These are phyloP conservation scores for Fusarium foetens DNA, from an alignment of 2,329 filamentous ascomycete genomes.

Conservation along the genomic window DNA sequence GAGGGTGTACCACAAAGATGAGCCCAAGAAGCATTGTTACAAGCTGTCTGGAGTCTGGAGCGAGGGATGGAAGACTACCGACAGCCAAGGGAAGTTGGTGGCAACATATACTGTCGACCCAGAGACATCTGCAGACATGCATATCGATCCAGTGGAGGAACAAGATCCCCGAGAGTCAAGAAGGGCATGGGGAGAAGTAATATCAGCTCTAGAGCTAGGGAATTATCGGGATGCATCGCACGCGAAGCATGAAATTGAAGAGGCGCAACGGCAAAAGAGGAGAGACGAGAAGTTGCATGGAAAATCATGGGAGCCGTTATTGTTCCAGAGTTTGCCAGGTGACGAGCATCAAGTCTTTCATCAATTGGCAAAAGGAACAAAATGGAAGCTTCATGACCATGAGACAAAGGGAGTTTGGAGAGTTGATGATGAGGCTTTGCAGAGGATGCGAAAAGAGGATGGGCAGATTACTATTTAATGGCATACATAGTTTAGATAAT, in stretches of 20 bases:
- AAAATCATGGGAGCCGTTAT: conserved; percentile 28
- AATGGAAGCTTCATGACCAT: conserved; percentile 16
- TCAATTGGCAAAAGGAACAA: conserved; percentile 10
- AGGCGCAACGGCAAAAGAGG: conserved; percentile 80
- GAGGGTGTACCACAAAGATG: conserved; percentile 52
- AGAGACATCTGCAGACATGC: conserved; percentile 40
- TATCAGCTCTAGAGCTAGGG: conserved; percentile 74
- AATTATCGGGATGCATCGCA: conserved; percentile 77
- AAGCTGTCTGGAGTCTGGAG: conserved; percentile 36
- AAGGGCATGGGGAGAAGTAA: conserved; percentile 82
- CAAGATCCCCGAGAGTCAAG: conserved; percentile 86
- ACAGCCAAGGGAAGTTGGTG: conserved; percentile 49
- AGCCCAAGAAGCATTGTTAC: conserved; percentile 38
- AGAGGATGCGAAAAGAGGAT: background rate
- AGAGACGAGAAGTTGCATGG: conserved; percentile 68
- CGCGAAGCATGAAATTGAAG: conserved; percentile 85
- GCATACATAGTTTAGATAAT: background rate
- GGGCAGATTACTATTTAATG: background rate
- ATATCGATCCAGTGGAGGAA: conserved; percentile 59
- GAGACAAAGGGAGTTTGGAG: conserved; percentile 37
- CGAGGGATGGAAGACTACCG: conserved; percentile 36
- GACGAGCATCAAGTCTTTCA: conserved; percentile 22
- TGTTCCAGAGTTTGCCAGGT: conserved; percentile 15
- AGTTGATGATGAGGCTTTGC: conserved; percentile 12
- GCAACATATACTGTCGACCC: conserved; percentile 52